Conservation (phyloP, 352 stramenopile genomes). For the Globisporangium echinulatum region DNA sequence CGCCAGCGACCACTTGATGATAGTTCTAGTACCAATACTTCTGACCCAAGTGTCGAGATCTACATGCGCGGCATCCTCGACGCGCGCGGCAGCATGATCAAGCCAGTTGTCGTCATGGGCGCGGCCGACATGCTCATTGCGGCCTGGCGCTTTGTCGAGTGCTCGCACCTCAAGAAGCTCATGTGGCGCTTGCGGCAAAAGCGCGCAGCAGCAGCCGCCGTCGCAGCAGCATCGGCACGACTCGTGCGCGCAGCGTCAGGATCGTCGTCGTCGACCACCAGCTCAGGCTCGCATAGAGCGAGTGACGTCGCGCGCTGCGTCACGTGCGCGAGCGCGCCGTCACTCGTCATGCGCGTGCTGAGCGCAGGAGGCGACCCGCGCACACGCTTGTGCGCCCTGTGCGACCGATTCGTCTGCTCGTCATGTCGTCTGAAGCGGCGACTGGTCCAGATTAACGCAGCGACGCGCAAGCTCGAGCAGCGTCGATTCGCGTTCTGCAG, state of each 20-base stretch:
- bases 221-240: background rate
- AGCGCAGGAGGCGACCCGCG: background rate
- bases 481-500: slow-evolving; percentile 15
- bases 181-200: slow-evolving; percentile 1
- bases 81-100: slow-evolving; percentile 24
- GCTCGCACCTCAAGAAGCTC: slow-evolving; percentile 8
- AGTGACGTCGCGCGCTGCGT: background rate
- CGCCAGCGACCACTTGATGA: slow-evolving; percentile 3
- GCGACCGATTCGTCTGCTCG: background rate
- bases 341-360: background rate
- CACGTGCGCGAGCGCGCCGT: background rate
- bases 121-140: slow-evolving; percentile 8
- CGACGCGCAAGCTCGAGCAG: background rate
- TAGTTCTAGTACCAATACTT: background rate
- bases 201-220: too few species aligned
- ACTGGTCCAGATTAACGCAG: slow-evolving; percentile 1
- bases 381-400: background rate
- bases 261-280: background rate
- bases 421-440: slow-evolving; percentile 1
- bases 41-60: slow-evolving; percentile 4
- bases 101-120: slow-evolving; percentile 35
- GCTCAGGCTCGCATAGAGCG: background rate
- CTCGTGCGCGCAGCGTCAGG: background rate
- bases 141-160: slow-evolving; percentile 5
- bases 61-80: slow-evolving; percentile 6